A percentile compares a stretch with the other conserved stretches of the same genome.
These are phyloP conservation scores for Suhomyces xylopsoci DNA, from an alignment of 805 yeast species.

Conservation along the genomic window DNA sequence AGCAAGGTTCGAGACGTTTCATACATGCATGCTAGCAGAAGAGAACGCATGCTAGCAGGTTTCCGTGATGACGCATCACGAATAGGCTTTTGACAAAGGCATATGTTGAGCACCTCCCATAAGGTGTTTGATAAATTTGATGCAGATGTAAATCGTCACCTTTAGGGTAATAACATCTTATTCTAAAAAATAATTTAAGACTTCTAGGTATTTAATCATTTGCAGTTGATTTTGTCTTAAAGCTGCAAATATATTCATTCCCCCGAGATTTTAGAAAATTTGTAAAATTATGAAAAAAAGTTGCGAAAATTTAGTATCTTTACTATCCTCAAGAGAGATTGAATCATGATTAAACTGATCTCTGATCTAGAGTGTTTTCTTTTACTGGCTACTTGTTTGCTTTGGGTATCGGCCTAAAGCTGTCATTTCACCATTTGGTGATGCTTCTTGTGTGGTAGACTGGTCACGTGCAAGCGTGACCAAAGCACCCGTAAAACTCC, in stretches of 20 bases:
- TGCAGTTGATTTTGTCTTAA: no score
- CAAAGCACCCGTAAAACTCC: neutral
- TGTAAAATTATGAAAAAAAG: neutral
- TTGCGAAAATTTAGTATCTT: neutral
- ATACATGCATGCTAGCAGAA: neutral
- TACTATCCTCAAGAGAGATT: neutral
- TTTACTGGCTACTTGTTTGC: neutral
- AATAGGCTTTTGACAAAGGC: neutral
- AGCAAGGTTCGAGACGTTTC: neutral
- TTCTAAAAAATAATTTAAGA: no score
- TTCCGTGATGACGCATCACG: neutral
- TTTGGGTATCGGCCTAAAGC: neutral
- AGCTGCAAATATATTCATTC: neutral
- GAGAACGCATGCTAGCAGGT: neutral
- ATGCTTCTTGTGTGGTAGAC: neutral
- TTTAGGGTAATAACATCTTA: neutral
- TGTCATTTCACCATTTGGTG: neutral
- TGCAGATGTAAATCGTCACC: neutral
- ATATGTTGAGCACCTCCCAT: neutral
- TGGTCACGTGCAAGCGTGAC: neutral
- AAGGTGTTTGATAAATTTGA: neutral
- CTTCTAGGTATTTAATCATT: neutral
- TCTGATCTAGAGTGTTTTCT: no score
- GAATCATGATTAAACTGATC: neutral
- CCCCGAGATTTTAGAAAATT: neutral